phyloP scores from a whole-genome alignment of 1,139 yeast species.

The Candida labiduridarum region DNA sequence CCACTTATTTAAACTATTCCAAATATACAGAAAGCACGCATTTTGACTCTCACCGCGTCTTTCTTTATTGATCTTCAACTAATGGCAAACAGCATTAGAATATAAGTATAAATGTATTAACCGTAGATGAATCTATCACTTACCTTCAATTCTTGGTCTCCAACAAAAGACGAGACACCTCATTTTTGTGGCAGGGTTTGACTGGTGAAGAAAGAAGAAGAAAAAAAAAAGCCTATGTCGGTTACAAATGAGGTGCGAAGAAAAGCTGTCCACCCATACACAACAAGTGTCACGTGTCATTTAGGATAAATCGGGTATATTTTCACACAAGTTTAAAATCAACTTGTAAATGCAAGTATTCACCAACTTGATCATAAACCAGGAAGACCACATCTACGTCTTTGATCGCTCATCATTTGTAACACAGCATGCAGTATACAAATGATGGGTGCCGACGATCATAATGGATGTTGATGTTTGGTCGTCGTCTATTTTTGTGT shows the following conservation, averaged over 20 bases:
- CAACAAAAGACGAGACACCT: neutral
- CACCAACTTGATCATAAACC: neutral
- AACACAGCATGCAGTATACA: constrained; percentile 2
- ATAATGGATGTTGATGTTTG: neutral
- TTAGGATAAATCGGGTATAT: no score
- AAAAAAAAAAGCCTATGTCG: neutral
- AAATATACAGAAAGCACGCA: no score
- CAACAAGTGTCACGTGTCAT: no score
- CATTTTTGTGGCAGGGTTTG: neutral
- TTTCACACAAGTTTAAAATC: neutral
- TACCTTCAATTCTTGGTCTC: neutral
- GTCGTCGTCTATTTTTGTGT: neutral
- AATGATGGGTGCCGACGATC: neutral
- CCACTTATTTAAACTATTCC: no score
- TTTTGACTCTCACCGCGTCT: no score
- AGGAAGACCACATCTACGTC: neutral
- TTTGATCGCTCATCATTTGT: neutral
- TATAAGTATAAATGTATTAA: no score
- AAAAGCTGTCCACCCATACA: neutral
- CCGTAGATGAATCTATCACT: no score
- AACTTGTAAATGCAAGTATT: neutral
- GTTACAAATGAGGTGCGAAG: neutral
- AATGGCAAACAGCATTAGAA: no score
- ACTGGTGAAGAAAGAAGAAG: neutral
- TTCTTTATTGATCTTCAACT: no score